Evolutionary conservation across 2,329 filamentous ascomycete species (phyloP).

Genomic region (Sclerotinia sclerotiorum): DNA sequence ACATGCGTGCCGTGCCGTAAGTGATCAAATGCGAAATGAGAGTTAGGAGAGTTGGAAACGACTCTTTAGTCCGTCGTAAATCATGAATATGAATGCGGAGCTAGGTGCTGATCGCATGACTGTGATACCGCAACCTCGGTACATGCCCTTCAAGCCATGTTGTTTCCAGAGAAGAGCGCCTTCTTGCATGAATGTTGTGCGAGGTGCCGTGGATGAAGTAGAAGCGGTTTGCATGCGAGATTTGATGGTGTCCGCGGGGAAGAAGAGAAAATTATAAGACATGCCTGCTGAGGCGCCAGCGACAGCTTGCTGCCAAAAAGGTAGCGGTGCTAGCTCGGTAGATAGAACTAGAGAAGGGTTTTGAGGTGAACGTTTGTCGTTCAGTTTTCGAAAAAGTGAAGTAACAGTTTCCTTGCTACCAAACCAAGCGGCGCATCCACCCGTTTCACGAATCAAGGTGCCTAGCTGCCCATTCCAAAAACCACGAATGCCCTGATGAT

Average conservation of each 20-base stretch:
- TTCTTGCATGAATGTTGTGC: conserved; percentile 70
- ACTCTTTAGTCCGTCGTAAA: conserved; percentile 83
- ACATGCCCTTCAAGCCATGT: conserved; percentile 80
- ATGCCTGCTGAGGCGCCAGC: conserved; percentile 88
- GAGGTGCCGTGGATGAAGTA: conserved; percentile 47
- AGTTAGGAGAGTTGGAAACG: conserved; percentile 19
- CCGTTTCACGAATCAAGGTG: conserved; percentile 89
- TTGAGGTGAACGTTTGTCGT: conserved; percentile 44
- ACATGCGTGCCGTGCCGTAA: not conserved
- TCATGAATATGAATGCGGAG: conserved; percentile 96
- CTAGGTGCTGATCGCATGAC: conserved; percentile 84
- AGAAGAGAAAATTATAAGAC: conserved; percentile 96
- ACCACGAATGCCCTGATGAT: conserved; percentile 75
- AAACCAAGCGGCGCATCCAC: conserved; percentile 94
- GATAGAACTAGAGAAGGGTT: conserved; percentile 17
- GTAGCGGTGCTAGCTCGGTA: conserved; percentile 54
- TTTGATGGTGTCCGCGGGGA: conserved; percentile 96
- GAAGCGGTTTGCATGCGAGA: conserved; percentile 92
- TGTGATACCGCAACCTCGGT: conserved; percentile 93
- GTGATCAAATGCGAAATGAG: not conserved
- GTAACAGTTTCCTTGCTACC: conserved; percentile 82
- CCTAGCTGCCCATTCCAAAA: conserved; percentile 97
- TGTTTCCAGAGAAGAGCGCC: conserved; percentile 74
- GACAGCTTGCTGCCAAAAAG: conserved; percentile 82
- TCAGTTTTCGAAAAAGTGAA: conserved; percentile 43